Percentiles rank a stretch among this genome's conserved stretches.
Evolutionary conservation across 108 stramenopile genomes (phyloP).

Genomic region (Cylindrotheca closterium): DNA sequence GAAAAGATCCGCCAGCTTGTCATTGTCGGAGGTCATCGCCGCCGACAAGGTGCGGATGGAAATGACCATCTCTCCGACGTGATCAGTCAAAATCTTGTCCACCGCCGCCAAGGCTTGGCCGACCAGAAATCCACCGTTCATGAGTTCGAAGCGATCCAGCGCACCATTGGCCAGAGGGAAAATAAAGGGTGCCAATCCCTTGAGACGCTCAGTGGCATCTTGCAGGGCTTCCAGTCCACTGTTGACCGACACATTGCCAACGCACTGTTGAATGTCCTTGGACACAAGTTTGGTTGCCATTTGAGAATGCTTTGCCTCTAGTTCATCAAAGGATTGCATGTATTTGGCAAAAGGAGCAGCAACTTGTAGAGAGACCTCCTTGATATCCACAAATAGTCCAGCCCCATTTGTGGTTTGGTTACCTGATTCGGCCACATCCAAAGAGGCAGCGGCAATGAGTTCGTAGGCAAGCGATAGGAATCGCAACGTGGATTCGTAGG

Average conservation of each 20-base stretch:
- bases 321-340: conserved; percentile 50
- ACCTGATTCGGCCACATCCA: conserved; percentile 43
- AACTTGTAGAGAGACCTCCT: conserved; percentile 47
- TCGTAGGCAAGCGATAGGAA: conserved; percentile 84
- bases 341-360: conserved; percentile 74
- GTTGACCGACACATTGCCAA: conserved; percentile 19
- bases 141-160: conserved; percentile 68
- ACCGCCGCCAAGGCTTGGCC: conserved; percentile 45
- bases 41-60: conserved; percentile 50
- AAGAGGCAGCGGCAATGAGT: conserved; percentile 60
- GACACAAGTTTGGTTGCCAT: conserved; percentile 49
- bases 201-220: conserved; percentile 61
- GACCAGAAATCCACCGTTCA: conserved; percentile 73
- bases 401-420: conserved; percentile 28
- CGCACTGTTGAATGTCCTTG: conserved; percentile 64
- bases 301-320: conserved; percentile 58
- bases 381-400: conserved; percentile 42
- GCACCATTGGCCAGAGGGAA: conserved; percentile 72
- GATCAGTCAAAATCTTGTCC: conserved; percentile 60
- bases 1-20: conserved; percentile 42
- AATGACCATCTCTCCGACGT: conserved; percentile 70
- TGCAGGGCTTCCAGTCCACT: conserved; percentile 32
- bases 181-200: conserved; percentile 63
- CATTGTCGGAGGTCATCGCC: conserved; percentile 49
- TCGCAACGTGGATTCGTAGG: conserved; percentile 77